These are phyloP conservation scores for Ensete glaucum DNA, from an alignment of 176 grass and related monocot genomes.

Conservation along the genomic window DNA sequence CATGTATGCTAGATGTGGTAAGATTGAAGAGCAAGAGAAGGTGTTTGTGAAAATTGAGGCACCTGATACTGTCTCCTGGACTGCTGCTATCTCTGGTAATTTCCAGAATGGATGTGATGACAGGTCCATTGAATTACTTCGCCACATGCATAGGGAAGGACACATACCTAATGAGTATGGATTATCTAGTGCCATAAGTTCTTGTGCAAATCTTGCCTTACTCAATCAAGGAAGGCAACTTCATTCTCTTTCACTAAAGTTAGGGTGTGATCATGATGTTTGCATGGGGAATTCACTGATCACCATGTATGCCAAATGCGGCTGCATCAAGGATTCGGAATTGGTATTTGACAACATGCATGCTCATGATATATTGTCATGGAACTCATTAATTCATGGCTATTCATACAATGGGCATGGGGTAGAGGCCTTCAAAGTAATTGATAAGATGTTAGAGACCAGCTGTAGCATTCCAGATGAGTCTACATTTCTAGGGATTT, in stretches of 20 bases:
- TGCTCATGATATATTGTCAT: slow-evolving; percentile 37
- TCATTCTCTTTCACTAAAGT: slow-evolving; percentile 61
- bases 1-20: slow-evolving; percentile 59
- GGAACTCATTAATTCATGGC: slow-evolving; percentile 73
- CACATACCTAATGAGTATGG: slow-evolving; percentile 51
- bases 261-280: slow-evolving; percentile 44
- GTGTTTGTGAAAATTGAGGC: slow-evolving; percentile 23
- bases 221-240: slow-evolving; percentile 57
- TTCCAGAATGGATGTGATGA: slow-evolving; percentile 55
- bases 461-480: slow-evolving; percentile 29
- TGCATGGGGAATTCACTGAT: slow-evolving; percentile 55
- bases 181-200: slow-evolving; percentile 63
- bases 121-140: slow-evolving; percentile 42
- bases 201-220: slow-evolving; percentile 53
- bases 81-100: slow-evolving; percentile 44
- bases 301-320: slow-evolving; percentile 73
- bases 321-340: slow-evolving; percentile 36
- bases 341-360: slow-evolving; percentile 40
- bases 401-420: slow-evolving; percentile 53
- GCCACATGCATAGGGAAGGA: slow-evolving; percentile 46
- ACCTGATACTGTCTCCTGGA: slow-evolving; percentile 70
- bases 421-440: slow-evolving; percentile 23
- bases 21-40: slow-evolving; percentile 29
- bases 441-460: slow-evolving; percentile 29
- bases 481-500: slow-evolving; percentile 46